Conservation (phyloP, 2,329 filamentous ascomycete species). For the Ambrosiella cleistominuta region DNA sequence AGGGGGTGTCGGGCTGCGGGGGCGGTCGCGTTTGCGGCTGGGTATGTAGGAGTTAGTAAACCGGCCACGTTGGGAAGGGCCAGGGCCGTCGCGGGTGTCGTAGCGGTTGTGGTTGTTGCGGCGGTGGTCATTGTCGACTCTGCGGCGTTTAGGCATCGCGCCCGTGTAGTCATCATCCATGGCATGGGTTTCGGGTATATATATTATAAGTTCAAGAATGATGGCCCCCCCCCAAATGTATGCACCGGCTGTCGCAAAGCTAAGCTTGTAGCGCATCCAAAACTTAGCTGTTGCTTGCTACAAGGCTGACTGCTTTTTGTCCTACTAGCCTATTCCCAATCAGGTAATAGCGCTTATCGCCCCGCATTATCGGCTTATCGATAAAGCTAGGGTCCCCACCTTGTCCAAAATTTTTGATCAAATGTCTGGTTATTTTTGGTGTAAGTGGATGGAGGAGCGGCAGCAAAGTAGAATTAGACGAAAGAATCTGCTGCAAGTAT, state of each 20-base stretch:
- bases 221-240: not conserved
- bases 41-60: not conserved
- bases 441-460: constrained; percentile 6
- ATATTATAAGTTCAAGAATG: not conserved
- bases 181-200: not conserved
- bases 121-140: constrained; percentile 20
- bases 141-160: constrained; percentile 24
- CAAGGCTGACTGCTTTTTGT: constrained; percentile 9
- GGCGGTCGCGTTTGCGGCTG: constrained; percentile 22
- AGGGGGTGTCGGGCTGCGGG: constrained; percentile 23
- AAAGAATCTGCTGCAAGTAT: not conserved
- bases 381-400: constrained; percentile 8
- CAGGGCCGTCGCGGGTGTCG: constrained; percentile 19
- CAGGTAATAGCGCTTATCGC: not conserved
- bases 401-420: constrained; percentile 9
- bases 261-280: not conserved
- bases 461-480: constrained; percentile 1
- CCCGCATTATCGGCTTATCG: constrained; percentile 9
- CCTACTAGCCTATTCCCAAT: constrained; percentile 2
- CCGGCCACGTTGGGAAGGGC: constrained; percentile 16
- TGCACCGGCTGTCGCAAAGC: not conserved
- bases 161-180: constrained; percentile 20
- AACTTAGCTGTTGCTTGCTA: not conserved
- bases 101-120: constrained; percentile 18
- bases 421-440: not conserved